A percentile compares a stretch with the other conserved stretches of the same genome.
Evolutionary conservation across 1,284 basidiomycete genomes (phyloP).

Genomic region (Lentinula novae-zelandiae): DNA sequence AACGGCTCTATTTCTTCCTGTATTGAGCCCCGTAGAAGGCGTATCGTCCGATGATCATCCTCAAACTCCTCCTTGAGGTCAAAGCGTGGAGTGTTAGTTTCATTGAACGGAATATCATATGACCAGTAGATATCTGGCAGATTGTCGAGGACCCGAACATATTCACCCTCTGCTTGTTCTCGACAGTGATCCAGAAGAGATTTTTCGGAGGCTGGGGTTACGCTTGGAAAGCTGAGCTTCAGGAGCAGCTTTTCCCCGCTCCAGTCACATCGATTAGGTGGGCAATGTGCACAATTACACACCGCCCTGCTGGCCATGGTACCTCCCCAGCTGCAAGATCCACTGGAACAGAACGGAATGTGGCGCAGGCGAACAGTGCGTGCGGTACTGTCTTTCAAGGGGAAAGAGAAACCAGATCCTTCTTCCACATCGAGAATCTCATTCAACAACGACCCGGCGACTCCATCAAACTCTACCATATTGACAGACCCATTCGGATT

Average conservation of each 20-base stretch:
- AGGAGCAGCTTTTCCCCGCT: not conserved
- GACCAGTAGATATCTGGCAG: not conserved
- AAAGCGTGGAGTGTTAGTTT: not conserved
- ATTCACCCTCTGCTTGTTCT: not conserved
- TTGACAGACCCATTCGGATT: not conserved
- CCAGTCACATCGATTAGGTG: not conserved
- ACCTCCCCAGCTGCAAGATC: not conserved
- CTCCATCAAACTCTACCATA: not conserved
- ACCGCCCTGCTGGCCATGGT: not conserved
- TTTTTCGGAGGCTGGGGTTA: not conserved
- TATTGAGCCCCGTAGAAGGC: not conserved
- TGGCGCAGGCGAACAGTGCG: not conserved
- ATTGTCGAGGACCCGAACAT: not conserved
- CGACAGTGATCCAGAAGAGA: not conserved
- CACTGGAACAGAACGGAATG: not conserved
- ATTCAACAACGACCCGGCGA: not conserved
- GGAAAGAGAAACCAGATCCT: not conserved
- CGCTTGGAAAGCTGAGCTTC: not conserved
- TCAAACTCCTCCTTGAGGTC: not conserved
- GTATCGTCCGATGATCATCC: not conserved
- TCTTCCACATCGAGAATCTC: not conserved
- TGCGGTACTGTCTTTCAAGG: not conserved
- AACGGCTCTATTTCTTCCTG: too few relatives aligned
- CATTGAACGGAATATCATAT: not conserved
- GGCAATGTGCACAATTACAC: not conserved